Conservation (phyloP, 1,284 basidiomycete genomes). For the Phaffia rhodozyma region DNA sequence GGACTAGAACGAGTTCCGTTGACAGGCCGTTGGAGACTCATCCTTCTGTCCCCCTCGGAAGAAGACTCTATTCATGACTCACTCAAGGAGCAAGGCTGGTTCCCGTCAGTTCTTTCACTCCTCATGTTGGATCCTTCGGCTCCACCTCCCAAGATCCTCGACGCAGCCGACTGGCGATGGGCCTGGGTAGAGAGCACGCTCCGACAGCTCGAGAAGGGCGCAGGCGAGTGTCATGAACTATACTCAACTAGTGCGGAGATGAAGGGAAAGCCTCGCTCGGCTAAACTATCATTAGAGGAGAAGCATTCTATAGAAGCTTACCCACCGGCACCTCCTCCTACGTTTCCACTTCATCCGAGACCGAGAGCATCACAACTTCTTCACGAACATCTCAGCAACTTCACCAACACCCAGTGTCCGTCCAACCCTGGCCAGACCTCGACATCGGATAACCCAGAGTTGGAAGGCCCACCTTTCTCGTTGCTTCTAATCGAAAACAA, state of each 20-base stretch:
- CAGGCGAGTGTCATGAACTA: conserved; percentile 27
- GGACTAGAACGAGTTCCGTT: conserved; percentile 64
- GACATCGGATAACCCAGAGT: conserved; percentile 16
- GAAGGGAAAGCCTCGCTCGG: not conserved
- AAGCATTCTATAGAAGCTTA: not conserved
- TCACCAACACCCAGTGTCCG: not conserved
- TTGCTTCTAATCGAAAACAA: conserved; percentile 70
- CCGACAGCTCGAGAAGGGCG: conserved; percentile 54
- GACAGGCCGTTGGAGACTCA: conserved; percentile 55
- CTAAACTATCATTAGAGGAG: not conserved
- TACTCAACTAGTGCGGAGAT: not conserved
- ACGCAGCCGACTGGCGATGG: conserved; percentile 68
- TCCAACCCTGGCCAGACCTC: not conserved
- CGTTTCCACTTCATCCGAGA: conserved; percentile 32
- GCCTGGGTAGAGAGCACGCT: conserved; percentile 65
- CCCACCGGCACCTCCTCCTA: conserved; percentile 27
- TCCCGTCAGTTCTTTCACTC: conserved; percentile 62
- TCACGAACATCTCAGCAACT: conserved; percentile 19
- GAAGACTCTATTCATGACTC: conserved; percentile 69
- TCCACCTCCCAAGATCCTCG: conserved; percentile 50
- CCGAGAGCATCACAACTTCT: conserved; percentile 30
- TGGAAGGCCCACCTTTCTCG: conserved; percentile 66
- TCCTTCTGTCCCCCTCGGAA: conserved; percentile 77
- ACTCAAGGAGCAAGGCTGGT: conserved; percentile 72
- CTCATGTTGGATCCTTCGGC: conserved; percentile 40